Conservation (phyloP, 2,329 filamentous ascomycete species). For the Lasiodiplodia sp. region DNA sequence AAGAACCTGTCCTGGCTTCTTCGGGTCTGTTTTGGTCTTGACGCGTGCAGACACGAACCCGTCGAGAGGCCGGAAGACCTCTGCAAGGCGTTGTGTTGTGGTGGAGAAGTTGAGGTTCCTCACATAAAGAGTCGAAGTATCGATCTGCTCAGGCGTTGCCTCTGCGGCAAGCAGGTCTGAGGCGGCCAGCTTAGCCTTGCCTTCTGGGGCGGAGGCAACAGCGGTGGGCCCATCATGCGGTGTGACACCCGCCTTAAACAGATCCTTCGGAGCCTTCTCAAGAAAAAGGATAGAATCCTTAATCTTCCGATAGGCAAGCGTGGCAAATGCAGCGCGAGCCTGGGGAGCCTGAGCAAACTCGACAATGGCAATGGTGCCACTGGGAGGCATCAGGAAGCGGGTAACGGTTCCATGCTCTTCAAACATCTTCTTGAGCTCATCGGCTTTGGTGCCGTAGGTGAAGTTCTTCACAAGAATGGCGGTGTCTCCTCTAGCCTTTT, state of each 20-base stretch:
- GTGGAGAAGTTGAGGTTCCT: slow-evolving; percentile 94
- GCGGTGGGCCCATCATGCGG: slow-evolving; percentile 36
- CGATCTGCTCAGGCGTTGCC: slow-evolving; percentile 60
- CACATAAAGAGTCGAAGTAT: slow-evolving; percentile 87
- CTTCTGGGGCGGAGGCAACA: slow-evolving; percentile 41
- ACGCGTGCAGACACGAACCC: slow-evolving; percentile 90
- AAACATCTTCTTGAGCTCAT: slow-evolving; percentile 81
- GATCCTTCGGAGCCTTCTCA: slow-evolving; percentile 86
- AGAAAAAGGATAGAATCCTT: slow-evolving; percentile 91
- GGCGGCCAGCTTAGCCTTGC: slow-evolving; percentile 66
- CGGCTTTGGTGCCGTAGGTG: slow-evolving; percentile 78
- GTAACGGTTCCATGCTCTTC: slow-evolving; percentile 84
- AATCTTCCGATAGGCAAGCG: slow-evolving; percentile 86
- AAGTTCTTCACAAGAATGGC: slow-evolving; percentile 96
- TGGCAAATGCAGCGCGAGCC: slow-evolving; percentile 82
- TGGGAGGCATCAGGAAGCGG: slow-evolving; percentile 88
- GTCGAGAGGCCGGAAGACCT: slow-evolving; percentile 80
- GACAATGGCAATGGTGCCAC: slow-evolving; percentile 91
- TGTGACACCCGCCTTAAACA: slow-evolving; percentile 62
- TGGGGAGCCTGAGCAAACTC: slow-evolving; percentile 82
- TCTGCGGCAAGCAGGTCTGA: slow-evolving; percentile 71
- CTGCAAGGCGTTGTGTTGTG: slow-evolving; percentile 75
- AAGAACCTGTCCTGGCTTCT: slow-evolving; percentile 83
- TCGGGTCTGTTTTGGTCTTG: slow-evolving; percentile 93
- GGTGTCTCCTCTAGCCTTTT: slow-evolving; percentile 81